A percentile compares a stretch with the other conserved stretches of the same genome.
Evolutionary conservation across 2,329 filamentous ascomycete genomes (phyloP).

Genomic region (Neopestalotiopsis rosae): DNA sequence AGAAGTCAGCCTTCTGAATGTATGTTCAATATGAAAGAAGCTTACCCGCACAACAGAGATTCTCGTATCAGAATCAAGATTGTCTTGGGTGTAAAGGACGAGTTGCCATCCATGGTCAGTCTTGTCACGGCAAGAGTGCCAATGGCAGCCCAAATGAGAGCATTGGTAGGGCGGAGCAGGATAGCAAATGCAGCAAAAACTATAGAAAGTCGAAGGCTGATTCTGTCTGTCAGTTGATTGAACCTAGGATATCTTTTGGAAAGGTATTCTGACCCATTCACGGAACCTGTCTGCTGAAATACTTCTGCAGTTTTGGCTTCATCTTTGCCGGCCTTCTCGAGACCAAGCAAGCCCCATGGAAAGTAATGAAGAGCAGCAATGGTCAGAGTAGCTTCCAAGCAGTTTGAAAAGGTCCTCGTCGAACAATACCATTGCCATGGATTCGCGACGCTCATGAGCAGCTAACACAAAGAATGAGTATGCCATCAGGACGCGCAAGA

Average conservation of each 20-base stretch:
- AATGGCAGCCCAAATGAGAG: constrained; percentile 81
- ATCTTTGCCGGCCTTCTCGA: constrained; percentile 44
- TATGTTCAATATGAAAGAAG: constrained; percentile 17
- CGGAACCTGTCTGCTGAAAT: constrained; percentile 32
- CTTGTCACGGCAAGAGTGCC: constrained; percentile 56
- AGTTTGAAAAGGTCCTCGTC: constrained; percentile 92
- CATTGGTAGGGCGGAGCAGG: constrained; percentile 86
- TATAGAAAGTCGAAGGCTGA: constrained; percentile 67
- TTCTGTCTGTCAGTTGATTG: background rate
- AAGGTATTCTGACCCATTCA: constrained; percentile 35
- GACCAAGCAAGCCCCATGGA: constrained; percentile 78
- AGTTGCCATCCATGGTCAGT: constrained; percentile 44
- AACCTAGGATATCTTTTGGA: background rate
- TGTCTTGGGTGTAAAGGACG: constrained; percentile 48
- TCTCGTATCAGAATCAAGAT: constrained; percentile 65
- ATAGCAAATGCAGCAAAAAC: constrained; percentile 81
- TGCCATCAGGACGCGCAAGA: background rate
- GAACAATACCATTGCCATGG: constrained; percentile 98
- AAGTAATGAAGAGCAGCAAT: constrained; percentile 79
- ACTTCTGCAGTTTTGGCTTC: constrained; percentile 41
- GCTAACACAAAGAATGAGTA: constrained; percentile 46
- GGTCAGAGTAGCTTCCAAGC: constrained; percentile 87
- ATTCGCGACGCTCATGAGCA: constrained; percentile 74
- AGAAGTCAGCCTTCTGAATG: constrained; percentile 17
- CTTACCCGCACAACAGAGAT: constrained; percentile 63